Base-by-base conservation (phyloP, 768 basidiomycete genomes). In the Phaeotremella fagi region DNA sequence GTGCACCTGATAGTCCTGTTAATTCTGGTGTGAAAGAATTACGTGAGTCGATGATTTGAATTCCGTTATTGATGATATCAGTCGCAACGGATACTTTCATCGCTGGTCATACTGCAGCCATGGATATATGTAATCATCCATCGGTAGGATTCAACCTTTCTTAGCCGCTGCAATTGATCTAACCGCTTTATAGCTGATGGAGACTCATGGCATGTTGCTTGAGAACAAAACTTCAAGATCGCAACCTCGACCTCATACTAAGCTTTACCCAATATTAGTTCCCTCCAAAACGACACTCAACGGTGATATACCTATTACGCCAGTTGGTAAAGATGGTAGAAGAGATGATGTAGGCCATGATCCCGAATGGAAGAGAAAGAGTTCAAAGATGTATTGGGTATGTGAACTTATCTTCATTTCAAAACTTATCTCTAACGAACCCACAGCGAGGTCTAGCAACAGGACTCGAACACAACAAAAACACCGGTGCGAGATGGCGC, bases 101-200 rank as follows among this genome's bases (percentile, higher is more conserved):
- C 44, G 57, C 57, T 6, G 50, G 66, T 25, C 75, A 75, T 36
- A 25, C 54, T 20, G 48, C 57, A 2, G 73, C 73, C 7, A 74
- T 75, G 75, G 64, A 76, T 47, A 71, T 73, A 11, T 76, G 75
- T 50, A 51, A 70, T 29, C 71, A 75, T 50, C 72, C 75, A 6
- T 68, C 64, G 4, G 69, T 73, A 22, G 37, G 67, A 52, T 20
- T 29, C 11, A 29, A 12, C 38, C 15, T 12, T 29, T 18, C 48
- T 27, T 9, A 47, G 24, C 33, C 33, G 11, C 33, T n/a, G n/a
- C n/a, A n/a, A n/a, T n/a, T 35, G 9, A 9, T n/a, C 33, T 35
- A 9, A 9, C 33, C n/a, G 11, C 24, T 49, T 18, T 23, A 37
- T 63, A 75, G 55, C 63, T 68, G 28, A 42, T 76, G 48, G 59